Conservation (phyloP, 2,329 filamentous ascomycete genomes). For the Lachnellula occidentalis region DNA sequence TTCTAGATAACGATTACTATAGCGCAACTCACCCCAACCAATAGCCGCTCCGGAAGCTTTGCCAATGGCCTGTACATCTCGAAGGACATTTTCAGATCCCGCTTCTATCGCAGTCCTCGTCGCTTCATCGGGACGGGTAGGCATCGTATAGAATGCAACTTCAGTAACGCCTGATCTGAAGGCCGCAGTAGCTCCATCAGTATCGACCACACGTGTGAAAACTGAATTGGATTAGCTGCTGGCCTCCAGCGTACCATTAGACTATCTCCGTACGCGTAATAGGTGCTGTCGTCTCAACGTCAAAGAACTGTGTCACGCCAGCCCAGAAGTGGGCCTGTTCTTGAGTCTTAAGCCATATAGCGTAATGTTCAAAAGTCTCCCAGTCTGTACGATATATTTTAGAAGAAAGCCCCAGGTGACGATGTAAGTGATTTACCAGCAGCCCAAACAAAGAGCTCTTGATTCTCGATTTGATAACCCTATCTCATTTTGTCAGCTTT, state of each 20-base stretch:
- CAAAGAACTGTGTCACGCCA: background rate
- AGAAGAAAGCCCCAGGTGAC: background rate
- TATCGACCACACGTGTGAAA: background rate
- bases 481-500: background rate
- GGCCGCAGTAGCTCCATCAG: background rate
- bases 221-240: background rate
- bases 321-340: background rate
- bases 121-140: background rate
- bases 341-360: background rate
- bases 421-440: background rate
- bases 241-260: too few species aligned
- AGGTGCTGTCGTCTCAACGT: background rate
- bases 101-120: background rate
- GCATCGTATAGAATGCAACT: slow-evolving; percentile 2
- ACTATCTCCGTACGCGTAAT: too few species aligned
- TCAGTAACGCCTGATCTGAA: background rate
- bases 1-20: background rate
- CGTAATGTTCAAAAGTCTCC: background rate
- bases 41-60: background rate
- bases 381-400: background rate
- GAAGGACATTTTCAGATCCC: background rate
- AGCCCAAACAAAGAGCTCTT: slow-evolving; percentile 3
- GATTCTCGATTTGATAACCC: slow-evolving; percentile 3
- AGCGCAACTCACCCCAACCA: background rate
- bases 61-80: background rate